Evolutionary conservation across 2,329 filamentous ascomycete genomes (phyloP).

Genomic region (Exophiala alcalophila): DNA sequence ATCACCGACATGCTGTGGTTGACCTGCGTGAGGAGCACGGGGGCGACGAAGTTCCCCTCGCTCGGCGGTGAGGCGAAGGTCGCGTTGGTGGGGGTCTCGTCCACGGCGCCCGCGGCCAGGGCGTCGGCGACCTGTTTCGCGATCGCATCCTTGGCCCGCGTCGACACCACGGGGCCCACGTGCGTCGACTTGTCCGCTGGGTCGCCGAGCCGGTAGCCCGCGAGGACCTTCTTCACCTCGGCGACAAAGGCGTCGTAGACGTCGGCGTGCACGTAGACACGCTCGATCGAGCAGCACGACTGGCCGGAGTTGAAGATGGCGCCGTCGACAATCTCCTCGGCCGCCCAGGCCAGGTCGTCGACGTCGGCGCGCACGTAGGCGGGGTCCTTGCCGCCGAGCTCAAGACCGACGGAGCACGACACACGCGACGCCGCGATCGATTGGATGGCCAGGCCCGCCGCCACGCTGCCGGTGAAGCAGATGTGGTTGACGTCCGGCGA

Average conservation of each 20-base stretch:
- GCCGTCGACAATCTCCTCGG: constrained; percentile 91
- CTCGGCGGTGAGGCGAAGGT: constrained; percentile 67
- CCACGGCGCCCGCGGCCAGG: constrained; percentile 74
- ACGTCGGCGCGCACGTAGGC: constrained; percentile 85
- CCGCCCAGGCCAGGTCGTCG: constrained; percentile 84
- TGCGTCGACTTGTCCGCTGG: constrained; percentile 76
- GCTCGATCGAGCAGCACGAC: constrained; percentile 90
- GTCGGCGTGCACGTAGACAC: constrained; percentile 83
- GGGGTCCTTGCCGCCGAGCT: constrained; percentile 92
- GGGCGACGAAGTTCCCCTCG: constrained; percentile 83
- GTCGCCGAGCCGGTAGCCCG: constrained; percentile 82
- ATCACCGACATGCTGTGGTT: constrained; percentile 83
- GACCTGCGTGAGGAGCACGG: constrained; percentile 75
- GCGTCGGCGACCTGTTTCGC: constrained; percentile 79
- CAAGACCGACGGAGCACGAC: constrained; percentile 67
- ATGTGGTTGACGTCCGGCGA: constrained; percentile 74
- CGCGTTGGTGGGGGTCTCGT: constrained; percentile 77
- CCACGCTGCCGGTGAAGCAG: constrained; percentile 92
- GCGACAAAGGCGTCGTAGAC: constrained; percentile 80
- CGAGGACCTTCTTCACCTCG: constrained; percentile 74
- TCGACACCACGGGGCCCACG: constrained; percentile 84
- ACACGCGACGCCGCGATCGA: constrained; percentile 73
- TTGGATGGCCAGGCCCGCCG: constrained; percentile 81
- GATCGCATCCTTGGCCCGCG: constrained; percentile 71
- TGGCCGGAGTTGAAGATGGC: constrained; percentile 99